A percentile compares a stretch with the other conserved stretches of the same genome.
phyloP scores from a whole-genome alignment of 1,284 basidiomycete species.

The Sporisorium iseilematis-ciliati region DNA sequence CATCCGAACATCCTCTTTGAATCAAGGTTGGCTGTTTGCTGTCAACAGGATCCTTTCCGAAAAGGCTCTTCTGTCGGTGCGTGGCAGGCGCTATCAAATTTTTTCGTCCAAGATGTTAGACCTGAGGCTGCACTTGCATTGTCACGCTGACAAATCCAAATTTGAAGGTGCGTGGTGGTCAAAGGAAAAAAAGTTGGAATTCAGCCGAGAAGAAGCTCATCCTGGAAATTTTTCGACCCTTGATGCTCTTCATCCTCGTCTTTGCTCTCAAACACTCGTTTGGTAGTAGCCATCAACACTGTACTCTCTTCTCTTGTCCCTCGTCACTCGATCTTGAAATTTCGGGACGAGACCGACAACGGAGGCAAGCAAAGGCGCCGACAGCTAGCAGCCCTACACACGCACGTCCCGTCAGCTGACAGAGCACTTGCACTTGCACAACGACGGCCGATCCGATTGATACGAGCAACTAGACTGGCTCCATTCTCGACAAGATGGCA shows the following conservation, averaged over 20 bases:
- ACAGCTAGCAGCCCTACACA: no score
- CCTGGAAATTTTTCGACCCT: slow-evolving; percentile 29
- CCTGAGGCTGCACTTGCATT: not conserved
- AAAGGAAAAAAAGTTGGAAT: slow-evolving; percentile 13
- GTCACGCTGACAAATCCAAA: slow-evolving; percentile 38
- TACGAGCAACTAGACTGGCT: not conserved
- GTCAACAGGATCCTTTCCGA: no score
- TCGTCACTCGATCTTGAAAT: not conserved
- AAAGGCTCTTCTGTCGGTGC: not conserved
- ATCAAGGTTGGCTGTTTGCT: not conserved
- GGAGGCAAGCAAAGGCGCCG: not conserved
- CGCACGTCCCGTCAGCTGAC: no score
- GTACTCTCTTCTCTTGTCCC: not conserved
- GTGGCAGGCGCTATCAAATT: not conserved
- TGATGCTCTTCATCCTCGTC: not conserved
- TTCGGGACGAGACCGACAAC: not conserved
- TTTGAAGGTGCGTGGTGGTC: slow-evolving; percentile 9
- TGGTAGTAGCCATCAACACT: not conserved
- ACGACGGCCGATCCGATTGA: slow-evolving; percentile 6
- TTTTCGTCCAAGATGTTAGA: not conserved
- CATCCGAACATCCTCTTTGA: not conserved
- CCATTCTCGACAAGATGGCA: slow-evolving; percentile 22
- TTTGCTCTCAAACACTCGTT: not conserved
- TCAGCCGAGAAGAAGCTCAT: not conserved
- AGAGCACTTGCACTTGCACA: not conserved